phyloP scores from a whole-genome alignment of 345 rosid species.

The Aurinia saxatilis region DNA sequence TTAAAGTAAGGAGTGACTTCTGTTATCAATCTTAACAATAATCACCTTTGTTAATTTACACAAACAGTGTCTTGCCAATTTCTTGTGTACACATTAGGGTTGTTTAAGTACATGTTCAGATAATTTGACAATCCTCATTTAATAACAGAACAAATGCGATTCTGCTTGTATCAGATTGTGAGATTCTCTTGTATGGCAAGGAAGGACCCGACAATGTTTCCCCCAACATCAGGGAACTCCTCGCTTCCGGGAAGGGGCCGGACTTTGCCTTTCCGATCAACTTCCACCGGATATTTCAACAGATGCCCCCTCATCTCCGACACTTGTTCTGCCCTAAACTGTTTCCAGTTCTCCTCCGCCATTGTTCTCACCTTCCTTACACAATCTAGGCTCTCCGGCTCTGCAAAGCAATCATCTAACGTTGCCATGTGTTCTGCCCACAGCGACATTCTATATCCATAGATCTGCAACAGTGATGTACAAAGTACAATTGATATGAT shows the following conservation, averaged over 20 bases:
- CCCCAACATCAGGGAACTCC: slow-evolving; percentile 87
- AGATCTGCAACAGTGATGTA: slow-evolving; percentile 36
- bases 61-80: not conserved
- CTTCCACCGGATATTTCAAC: slow-evolving; percentile 78
- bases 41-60: too few species aligned
- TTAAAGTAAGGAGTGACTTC: too few species aligned
- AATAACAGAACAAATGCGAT: not conserved
- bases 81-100: not conserved
- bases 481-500: not conserved
- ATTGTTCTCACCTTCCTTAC: slow-evolving; percentile 54
- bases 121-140: not conserved
- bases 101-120: not conserved
- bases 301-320: slow-evolving; percentile 86
- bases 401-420: slow-evolving; percentile 50
- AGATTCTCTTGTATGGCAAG: slow-evolving; percentile 77
- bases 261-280: slow-evolving; percentile 76
- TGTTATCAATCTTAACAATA: too few species aligned
- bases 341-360: slow-evolving; percentile 68
- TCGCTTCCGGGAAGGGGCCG: slow-evolving; percentile 57
- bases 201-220: slow-evolving; percentile 74
- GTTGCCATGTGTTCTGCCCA: slow-evolving; percentile 89
- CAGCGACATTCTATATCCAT: slow-evolving; percentile 90
- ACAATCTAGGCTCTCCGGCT: slow-evolving; percentile 76
- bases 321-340: slow-evolving; percentile 51
- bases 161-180: slow-evolving; percentile 44